Evolutionary conservation across 164 flowering plant genomes (phyloP).

Genomic region (Stephania cephalantha): DNA sequence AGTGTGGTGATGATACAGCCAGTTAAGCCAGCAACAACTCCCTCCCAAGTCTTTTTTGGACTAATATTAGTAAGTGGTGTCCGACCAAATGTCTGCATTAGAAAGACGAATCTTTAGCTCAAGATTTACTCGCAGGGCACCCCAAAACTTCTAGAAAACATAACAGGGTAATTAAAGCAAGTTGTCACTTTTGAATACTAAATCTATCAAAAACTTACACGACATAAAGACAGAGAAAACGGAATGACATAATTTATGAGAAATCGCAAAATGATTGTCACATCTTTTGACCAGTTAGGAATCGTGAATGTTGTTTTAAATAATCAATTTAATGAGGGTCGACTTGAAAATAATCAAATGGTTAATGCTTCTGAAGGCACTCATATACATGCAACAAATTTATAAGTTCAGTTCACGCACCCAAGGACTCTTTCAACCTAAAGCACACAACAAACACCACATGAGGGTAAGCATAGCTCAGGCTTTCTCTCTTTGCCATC

Average conservation of each 20-base stretch:
- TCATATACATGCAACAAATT: not conserved
- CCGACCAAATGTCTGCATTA: constrained; percentile 81
- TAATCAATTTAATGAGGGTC: not conserved
- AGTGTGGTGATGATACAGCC: constrained; percentile 74
- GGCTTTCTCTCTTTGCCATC: not conserved
- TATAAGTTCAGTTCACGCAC: not conserved
- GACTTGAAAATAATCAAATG: not conserved
- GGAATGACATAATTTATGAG: not conserved
- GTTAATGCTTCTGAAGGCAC: not conserved
- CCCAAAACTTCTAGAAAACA: not conserved
- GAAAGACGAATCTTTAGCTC: not conserved
- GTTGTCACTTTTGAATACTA: not conserved
- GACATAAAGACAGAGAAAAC: not conserved
- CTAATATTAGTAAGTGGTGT: constrained; percentile 85
- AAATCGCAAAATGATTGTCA: not conserved
- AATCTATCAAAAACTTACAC: not conserved
- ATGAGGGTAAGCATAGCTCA: not conserved
- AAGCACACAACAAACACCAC: not conserved
- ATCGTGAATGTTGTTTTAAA: not conserved
- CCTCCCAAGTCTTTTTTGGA: constrained; percentile 99
- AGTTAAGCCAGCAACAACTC: constrained; percentile 74
- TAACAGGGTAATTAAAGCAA: not conserved
- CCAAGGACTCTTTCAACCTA: not conserved
- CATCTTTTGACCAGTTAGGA: not conserved
- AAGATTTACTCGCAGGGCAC: not conserved